Evolutionary conservation across 176 grass and related monocot species (phyloP).

Genomic region (Paspalum vaginatum): DNA sequence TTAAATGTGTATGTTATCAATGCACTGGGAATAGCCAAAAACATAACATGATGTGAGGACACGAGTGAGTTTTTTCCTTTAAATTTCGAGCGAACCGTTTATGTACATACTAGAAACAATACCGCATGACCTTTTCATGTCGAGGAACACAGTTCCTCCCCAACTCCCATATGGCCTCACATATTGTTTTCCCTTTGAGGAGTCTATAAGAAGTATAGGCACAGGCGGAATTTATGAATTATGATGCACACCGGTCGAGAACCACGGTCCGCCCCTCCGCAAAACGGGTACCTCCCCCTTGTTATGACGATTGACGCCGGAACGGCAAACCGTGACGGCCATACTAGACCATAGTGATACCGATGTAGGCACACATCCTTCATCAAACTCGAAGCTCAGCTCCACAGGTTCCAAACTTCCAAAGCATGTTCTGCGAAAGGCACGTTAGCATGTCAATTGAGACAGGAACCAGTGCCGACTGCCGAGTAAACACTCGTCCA

Average conservation of each 20-base stretch:
- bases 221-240: slow-evolving; percentile 26
- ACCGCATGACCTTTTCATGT: no score
- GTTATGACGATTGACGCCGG: slow-evolving; percentile 19
- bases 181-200: not conserved
- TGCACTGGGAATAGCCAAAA: no score
- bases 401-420: not conserved
- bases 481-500: slow-evolving; percentile 26
- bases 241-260: no score
- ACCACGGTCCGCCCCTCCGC: slow-evolving; percentile 20
- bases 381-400: not conserved
- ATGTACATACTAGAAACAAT: no score
- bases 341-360: not conserved
- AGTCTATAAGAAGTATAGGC: not conserved
- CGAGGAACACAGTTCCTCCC: no score
- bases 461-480: slow-evolving; percentile 39
- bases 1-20: no score
- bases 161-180: no score
- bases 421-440: not conserved
- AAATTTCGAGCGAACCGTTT: no score
- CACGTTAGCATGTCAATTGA: not conserved
- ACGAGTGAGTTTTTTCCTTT: no score
- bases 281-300: slow-evolving; percentile 18
- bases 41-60: no score
- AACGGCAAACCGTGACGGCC: slow-evolving; percentile 21
- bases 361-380: slow-evolving; percentile 25